Base-by-base conservation (phyloP, 768 basidiomycete genomes). In the Ramaria rubella region DNA sequence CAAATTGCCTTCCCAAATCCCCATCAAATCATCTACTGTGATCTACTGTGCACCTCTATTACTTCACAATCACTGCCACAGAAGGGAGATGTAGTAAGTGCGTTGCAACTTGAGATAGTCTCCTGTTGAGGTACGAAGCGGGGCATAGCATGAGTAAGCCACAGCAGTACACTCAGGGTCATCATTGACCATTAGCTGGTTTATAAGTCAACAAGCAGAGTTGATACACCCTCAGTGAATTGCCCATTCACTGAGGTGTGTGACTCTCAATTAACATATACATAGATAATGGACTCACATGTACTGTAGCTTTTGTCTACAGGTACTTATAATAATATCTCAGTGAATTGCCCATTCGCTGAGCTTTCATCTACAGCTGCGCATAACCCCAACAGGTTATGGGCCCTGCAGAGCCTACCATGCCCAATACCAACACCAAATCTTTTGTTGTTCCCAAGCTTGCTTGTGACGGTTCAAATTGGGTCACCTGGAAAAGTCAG, bases 371-470 rank as follows among this genome's bases (percentile, higher is more conserved):
- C 34, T 8, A 8, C 34, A 8, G 21, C 38, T 42, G 38, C 21
- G 38, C 38, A 5, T 17, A n/a, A 48, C 23, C 43, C 9, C 43
- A 38, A 52, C 17, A 60, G 59, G 59, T 60, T 60, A 60, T 61
- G 60, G 54, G 60, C 60, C 60, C 60, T 49, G 60, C 43, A 30
- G 57, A 43, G 34, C 21, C 49, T n/a, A 46, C 50, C 49, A 54
- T 40, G 5, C 36, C 29, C 59, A 5, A 17, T 24, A n/a, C 45
- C 27, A 21, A 3, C 24, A 14, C 30, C 51, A 21, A 38, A 33
- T 12, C n/a, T 21, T 12, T 49, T 45, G 15, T 29, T 27, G 23
- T 46, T 15, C 50, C 49, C 12, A 46, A 46, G 23, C 44, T 46
- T 23, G 23, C 11, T 9, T 23, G 44, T 14, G 44, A 46, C 9